Evolutionary conservation across 2,329 filamentous ascomycete genomes (phyloP).

Genomic region (Venturia nashicola): DNA sequence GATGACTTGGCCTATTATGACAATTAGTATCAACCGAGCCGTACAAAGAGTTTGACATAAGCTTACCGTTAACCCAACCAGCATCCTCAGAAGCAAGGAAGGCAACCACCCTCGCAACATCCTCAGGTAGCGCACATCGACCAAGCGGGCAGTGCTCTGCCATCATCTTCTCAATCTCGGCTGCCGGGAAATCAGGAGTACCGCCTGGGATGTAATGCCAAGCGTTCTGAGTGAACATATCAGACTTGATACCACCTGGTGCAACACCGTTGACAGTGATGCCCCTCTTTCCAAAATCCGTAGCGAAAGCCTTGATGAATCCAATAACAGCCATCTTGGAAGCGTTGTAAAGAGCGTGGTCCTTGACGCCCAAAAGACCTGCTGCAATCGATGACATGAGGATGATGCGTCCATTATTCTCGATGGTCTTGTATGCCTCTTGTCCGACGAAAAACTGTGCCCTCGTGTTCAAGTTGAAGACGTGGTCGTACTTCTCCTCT

Average conservation of each 20-base stretch:
- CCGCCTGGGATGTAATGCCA: constrained; percentile 37
- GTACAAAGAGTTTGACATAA: constrained; percentile 3
- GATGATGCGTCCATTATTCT: constrained; percentile 59
- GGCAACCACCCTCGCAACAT: constrained; percentile 29
- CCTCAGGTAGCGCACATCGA: constrained; percentile 35
- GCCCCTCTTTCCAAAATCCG: constrained; percentile 54
- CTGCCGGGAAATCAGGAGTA: constrained; percentile 34
- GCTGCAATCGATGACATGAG: constrained; percentile 63
- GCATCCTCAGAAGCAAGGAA: constrained; percentile 28
- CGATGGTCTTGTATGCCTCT: constrained; percentile 59
- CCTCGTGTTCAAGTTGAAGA: constrained; percentile 55
- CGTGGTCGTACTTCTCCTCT: constrained; percentile 59
- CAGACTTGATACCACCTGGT: constrained; percentile 60
- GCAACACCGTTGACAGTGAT: constrained; percentile 65
- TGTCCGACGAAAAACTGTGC: constrained; percentile 71
- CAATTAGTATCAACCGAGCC: not conserved
- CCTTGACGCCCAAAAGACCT: constrained; percentile 52
- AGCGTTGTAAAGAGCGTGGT: constrained; percentile 61
- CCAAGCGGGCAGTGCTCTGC: constrained; percentile 37
- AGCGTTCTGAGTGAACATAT: constrained; percentile 63
- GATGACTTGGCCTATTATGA: constrained; percentile 22
- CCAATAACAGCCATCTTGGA: constrained; percentile 63
- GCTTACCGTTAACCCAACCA: constrained; percentile 26
- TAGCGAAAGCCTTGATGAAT: constrained; percentile 58
- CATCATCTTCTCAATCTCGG: constrained; percentile 39